These are phyloP conservation scores for Mycena sp. DNA, from an alignment of 1,284 basidiomycete species.

Conservation along the genomic window DNA sequence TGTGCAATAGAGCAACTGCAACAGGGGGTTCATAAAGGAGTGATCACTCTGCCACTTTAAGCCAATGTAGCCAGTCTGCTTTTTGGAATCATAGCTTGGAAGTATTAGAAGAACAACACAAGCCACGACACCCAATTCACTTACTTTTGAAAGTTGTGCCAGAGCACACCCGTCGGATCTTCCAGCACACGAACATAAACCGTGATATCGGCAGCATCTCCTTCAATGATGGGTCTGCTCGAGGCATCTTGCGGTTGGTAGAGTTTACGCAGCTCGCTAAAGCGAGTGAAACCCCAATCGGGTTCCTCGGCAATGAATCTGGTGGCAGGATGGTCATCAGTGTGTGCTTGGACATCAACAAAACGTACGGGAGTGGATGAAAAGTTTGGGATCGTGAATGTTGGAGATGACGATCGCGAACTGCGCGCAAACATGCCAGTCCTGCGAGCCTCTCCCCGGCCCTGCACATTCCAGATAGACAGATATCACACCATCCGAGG, in stretches of 20 bases:
- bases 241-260: slow-evolving; percentile 88
- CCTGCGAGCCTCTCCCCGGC: slow-evolving; percentile 94
- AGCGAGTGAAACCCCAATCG: slow-evolving; percentile 99
- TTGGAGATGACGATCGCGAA: slow-evolving; percentile 99
- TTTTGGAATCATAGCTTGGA: background rate
- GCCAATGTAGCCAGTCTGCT: slow-evolving; percentile 65
- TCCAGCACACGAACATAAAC: slow-evolving; percentile 97
- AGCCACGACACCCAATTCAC: background rate
- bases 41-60: slow-evolving; percentile 99
- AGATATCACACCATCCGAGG: slow-evolving; percentile 98
- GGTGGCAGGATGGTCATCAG: slow-evolving; percentile 17
- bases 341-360: slow-evolving; percentile 6
- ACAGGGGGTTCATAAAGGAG: slow-evolving; percentile 99
- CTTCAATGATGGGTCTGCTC: slow-evolving; percentile 92
- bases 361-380: slow-evolving; percentile 92
- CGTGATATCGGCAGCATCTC: slow-evolving; percentile 91
- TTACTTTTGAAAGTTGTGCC: background rate
- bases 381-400: slow-evolving; percentile 92
- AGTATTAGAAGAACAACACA: background rate
- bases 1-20: slow-evolving; percentile 97
- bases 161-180: slow-evolving; percentile 91
- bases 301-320: slow-evolving; percentile 99
- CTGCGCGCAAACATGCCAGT: slow-evolving; percentile 99
- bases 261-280: slow-evolving; percentile 96
- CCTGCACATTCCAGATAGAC: slow-evolving; percentile 99